Evolutionary conservation across 2,329 filamentous ascomycete species (phyloP), one percentile per base, ranked within the genome.

Genomic region (Scedosporium aurantiacum): DNA sequence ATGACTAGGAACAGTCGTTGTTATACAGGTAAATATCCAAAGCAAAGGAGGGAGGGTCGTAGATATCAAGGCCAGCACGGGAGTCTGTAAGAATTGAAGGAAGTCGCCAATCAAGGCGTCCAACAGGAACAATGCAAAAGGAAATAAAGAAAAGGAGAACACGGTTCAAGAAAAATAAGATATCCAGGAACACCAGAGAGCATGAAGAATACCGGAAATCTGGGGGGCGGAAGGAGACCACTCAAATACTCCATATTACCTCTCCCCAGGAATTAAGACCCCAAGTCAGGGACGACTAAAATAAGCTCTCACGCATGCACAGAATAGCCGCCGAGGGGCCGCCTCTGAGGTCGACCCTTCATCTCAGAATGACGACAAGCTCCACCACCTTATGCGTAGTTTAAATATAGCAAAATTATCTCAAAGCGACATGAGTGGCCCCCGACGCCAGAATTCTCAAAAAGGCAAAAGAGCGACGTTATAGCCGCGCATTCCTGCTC

Each of bases 121-220:
- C 43, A 45, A 45, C 14, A 6, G n/a, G 14, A 45, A 14, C 7
- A 45, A 10, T 21, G 16, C 14, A 7, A 21, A 18, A 21, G 21
- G 5, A 52, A 52, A 27, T 7, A 21, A 18, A 8, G 21, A 12
- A 52, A 52, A 40, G 21, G 16, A 52, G 41, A 27, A 45, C 37
- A 57, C 23, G 6, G 32, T 18, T 16, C 21, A 28, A 59, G 43
- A 23, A 60, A 23, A 12, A 14, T n/a, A 54, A 54, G 18, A 50
- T 23, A 50, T 32, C 28, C 45, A 50, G 45, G 45, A 54, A 10
- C 50, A 54, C 50, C 50, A 14, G 27, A 23, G 14, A n/a, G 37
- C 56, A 58, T 45, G 56, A 58, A 58, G 56, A 58, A 58, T 41
- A n/a, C 32, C 28, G 23, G n/a, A 58, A 21, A 43, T 18, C 28